A percentile compares a stretch with the other conserved stretches of the same genome.
phyloP scores from a whole-genome alignment of 331 rosid genomes.

The Malus hybrid region DNA sequence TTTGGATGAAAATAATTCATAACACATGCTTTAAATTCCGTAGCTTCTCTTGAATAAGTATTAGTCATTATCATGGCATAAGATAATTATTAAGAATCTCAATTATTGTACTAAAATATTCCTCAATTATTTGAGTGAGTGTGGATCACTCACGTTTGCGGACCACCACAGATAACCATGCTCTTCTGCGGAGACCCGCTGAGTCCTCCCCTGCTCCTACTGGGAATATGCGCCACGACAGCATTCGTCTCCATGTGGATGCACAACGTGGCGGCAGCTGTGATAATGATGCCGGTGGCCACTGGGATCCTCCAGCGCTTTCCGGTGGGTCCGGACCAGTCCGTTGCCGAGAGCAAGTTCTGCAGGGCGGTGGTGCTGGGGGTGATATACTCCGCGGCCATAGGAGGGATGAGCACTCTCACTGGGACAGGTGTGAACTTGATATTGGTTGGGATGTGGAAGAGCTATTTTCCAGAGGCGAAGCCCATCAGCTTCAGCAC shows the following conservation, averaged over 20 bases:
- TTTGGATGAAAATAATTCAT: too few relatives aligned
- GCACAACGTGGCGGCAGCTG: slow-evolving; percentile 82
- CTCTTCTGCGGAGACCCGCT: slow-evolving; percentile 74
- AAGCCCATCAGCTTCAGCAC: slow-evolving; percentile 63
- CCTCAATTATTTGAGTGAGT: not conserved
- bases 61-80: not conserved
- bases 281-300: slow-evolving; percentile 95
- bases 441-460: slow-evolving; percentile 87
- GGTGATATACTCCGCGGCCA: slow-evolving; percentile 51
- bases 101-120: not conserved
- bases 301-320: slow-evolving; percentile 64
- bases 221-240: slow-evolving; percentile 67
- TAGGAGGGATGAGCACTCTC: slow-evolving; percentile 77
- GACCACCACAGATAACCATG: slow-evolving; percentile 43
- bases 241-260: slow-evolving; percentile 95
- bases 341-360: slow-evolving; percentile 40
- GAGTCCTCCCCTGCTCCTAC: slow-evolving; percentile 50
- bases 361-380: slow-evolving; percentile 73
- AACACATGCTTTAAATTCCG: too few relatives aligned
- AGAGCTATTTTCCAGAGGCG: slow-evolving; percentile 47
- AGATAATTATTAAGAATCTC: not conserved
- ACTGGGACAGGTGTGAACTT: slow-evolving; percentile 92
- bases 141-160: not conserved
- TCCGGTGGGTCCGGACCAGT: slow-evolving; percentile 33
- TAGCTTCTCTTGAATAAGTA: too few relatives aligned